Percentiles rank a stretch among this genome's conserved stretches.
Evolutionary conservation across 805 yeast genomes (phyloP).

Genomic region (Spathaspora girioi): DNA sequence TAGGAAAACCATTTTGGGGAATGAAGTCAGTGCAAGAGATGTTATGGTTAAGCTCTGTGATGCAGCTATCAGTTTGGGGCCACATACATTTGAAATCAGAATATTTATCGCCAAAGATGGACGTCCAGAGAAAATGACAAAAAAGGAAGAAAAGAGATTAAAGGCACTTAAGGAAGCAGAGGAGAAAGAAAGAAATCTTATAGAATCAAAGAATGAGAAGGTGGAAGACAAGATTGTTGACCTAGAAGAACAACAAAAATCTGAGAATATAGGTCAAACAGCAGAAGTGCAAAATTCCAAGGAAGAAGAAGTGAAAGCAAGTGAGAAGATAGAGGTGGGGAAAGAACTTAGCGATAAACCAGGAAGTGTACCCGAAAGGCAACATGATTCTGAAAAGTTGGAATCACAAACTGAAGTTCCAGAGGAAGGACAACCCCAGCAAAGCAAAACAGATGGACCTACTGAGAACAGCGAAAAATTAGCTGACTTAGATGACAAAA

Average conservation of each 20-base stretch:
- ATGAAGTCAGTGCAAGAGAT: conserved; percentile 61
- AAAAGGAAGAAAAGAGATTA: conserved; percentile 11
- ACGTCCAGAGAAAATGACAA: conserved; percentile 42
- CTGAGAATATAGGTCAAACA: not conserved
- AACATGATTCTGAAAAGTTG: conserved; percentile 8
- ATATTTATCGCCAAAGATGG: conserved; percentile 86
- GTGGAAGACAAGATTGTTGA: not conserved
- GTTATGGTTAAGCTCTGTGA: conserved; percentile 87
- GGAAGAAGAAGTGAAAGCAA: not conserved
- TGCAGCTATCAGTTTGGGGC: conserved; percentile 69
- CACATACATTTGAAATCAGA: conserved; percentile 75
- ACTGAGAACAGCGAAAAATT: conserved; percentile 12
- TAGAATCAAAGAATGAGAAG: conserved; percentile 5
- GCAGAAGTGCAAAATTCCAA: not conserved
- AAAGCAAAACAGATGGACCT: conserved; percentile 10
- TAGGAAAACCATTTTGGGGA: conserved; percentile 32
- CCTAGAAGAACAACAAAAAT: no score
- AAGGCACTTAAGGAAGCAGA: conserved; percentile 3
- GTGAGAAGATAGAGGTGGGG: not conserved
- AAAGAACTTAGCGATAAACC: no score
- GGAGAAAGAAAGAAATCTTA: conserved; percentile 6
- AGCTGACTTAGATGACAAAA: conserved; percentile 10
- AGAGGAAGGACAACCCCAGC: not conserved
- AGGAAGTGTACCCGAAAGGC: conserved; percentile 13
- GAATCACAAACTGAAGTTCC: not conserved